A percentile compares a stretch with the other conserved stretches of the same genome.
Conservation (phyloP, 495 filamentous ascomycete genomes). For the Trichocladium uniseriatum region DNA sequence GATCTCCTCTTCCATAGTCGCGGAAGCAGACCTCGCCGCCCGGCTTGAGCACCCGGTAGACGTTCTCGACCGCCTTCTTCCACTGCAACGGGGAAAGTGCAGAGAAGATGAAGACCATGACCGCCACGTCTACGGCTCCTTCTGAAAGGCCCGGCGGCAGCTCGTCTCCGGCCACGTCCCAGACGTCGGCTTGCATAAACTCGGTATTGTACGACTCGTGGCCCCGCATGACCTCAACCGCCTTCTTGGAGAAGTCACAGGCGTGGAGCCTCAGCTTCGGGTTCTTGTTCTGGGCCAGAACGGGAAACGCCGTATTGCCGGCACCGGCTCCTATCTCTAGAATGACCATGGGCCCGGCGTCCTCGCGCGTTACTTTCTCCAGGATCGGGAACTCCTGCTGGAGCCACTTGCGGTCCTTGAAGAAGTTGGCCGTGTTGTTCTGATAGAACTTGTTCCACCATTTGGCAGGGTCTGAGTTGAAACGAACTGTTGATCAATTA, state of each 20-base stretch:
- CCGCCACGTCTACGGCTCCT: constrained; percentile 73
- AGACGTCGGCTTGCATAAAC: constrained; percentile 75
- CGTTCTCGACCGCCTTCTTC: constrained; percentile 70
- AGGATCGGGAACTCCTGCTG: constrained; percentile 89
- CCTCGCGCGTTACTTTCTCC: constrained; percentile 53
- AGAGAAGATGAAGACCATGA: constrained; percentile 96
- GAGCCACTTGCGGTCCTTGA: constrained; percentile 97
- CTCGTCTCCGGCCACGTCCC: constrained; percentile 66
- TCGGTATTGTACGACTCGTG: constrained; percentile 54
- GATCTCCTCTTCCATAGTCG: constrained; percentile 90
- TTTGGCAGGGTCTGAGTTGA: constrained; percentile 81
- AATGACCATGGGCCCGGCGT: constrained; percentile 52
- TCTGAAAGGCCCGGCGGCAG: constrained; percentile 69
- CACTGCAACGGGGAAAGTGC: constrained; percentile 80
- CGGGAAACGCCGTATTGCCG: constrained; percentile 91
- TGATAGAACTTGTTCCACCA: constrained; percentile 98
- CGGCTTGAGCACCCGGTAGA: constrained; percentile 71
- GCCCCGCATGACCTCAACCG: constrained; percentile 76
- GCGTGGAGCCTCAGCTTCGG: constrained; percentile 70
- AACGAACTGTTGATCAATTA: constrained; percentile 47
- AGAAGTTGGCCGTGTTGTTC: constrained; percentile 92
- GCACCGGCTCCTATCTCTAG: constrained; percentile 93
- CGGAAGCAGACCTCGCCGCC: constrained; percentile 87
- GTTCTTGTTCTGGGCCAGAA: constrained; percentile 74
- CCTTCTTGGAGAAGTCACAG: constrained; percentile 86